Conservation (phyloP, 164 flowering plant genomes). For the Tetracentron sinense region DNA sequence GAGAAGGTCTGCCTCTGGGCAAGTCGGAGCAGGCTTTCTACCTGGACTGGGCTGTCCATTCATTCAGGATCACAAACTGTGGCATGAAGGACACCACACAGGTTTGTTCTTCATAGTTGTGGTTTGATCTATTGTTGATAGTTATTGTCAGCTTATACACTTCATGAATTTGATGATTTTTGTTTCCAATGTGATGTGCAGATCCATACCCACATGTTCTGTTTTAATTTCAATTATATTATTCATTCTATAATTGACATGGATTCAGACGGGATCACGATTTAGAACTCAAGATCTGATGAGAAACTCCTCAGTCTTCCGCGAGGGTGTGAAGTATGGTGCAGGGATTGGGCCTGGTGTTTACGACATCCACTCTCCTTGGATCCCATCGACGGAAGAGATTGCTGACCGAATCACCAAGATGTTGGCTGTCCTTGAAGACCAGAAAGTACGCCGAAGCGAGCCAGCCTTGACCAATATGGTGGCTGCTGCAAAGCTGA, state of each 20-base stretch:
- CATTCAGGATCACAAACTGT: constrained; percentile 19
- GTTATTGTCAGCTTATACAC: no score
- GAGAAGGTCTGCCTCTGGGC: constrained; percentile 1
- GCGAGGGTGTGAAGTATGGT: constrained; percentile 24
- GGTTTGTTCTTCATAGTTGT: constrained; percentile 6
- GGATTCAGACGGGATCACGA: constrained; percentile 15
- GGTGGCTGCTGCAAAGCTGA: constrained; percentile 20
- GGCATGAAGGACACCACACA: constrained; percentile 21
- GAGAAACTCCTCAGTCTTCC: constrained; percentile 23
- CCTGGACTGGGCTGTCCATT: constrained; percentile 23
- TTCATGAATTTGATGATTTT: background rate
- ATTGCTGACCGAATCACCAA: constrained; percentile 22
- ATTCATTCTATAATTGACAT: constrained; percentile 20
- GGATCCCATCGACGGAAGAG: constrained; percentile 20
- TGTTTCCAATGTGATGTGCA: background rate
- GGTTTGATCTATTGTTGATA: background rate
- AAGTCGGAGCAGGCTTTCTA: no score
- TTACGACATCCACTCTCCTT: constrained; percentile 22
- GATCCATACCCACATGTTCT: constrained; percentile 26
- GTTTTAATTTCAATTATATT: constrained; percentile 19
- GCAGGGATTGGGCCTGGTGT: constrained; percentile 25
- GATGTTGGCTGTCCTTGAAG: constrained; percentile 22
- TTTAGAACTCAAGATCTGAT: constrained; percentile 18
- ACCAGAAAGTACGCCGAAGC: constrained; percentile 18
- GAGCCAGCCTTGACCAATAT: constrained; percentile 22